Evolutionary conservation across 2,329 filamentous ascomycete species (phyloP).

Genomic region (Fusarium odoratissimum): DNA sequence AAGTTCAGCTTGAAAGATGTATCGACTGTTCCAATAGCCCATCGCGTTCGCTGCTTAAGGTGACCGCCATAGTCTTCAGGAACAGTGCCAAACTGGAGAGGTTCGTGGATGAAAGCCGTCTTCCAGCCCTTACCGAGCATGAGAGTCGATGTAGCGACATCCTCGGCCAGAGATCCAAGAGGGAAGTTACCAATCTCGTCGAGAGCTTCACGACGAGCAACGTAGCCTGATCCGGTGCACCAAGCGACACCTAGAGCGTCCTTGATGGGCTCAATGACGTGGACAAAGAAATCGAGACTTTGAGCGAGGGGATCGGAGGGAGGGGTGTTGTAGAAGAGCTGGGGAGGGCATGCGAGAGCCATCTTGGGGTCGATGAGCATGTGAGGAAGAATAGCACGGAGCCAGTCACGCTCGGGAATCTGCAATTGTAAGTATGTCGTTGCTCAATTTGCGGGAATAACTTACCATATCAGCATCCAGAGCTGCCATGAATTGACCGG

Average conservation of each 20-base stretch:
- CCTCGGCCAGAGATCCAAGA: constrained; percentile 69
- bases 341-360: constrained; percentile 69
- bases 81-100: constrained; percentile 69
- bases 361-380: constrained; percentile 67
- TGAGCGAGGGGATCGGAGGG: constrained; percentile 68
- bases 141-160: constrained; percentile 68
- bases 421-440: constrained; percentile 35
- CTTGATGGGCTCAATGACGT: constrained; percentile 63
- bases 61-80: constrained; percentile 67
- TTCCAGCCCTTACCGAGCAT: constrained; percentile 72
- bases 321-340: constrained; percentile 73
- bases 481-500: constrained; percentile 69
- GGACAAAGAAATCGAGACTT: constrained; percentile 68
- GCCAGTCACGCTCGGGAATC: constrained; percentile 71
- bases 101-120: constrained; percentile 69
- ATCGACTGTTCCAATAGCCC: constrained; percentile 68
- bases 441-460: rapidly evolving
- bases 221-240: constrained; percentile 73
- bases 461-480: constrained; percentile 73
- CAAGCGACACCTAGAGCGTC: constrained; percentile 67
- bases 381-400: constrained; percentile 69
- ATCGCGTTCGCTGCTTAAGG: constrained; percentile 67
- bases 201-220: constrained; percentile 68
- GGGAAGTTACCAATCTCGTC: constrained; percentile 72
- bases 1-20: constrained; percentile 71